Conservation (phyloP, 495 filamentous ascomycete species). For the Chaetomium cochliodes region DNA sequence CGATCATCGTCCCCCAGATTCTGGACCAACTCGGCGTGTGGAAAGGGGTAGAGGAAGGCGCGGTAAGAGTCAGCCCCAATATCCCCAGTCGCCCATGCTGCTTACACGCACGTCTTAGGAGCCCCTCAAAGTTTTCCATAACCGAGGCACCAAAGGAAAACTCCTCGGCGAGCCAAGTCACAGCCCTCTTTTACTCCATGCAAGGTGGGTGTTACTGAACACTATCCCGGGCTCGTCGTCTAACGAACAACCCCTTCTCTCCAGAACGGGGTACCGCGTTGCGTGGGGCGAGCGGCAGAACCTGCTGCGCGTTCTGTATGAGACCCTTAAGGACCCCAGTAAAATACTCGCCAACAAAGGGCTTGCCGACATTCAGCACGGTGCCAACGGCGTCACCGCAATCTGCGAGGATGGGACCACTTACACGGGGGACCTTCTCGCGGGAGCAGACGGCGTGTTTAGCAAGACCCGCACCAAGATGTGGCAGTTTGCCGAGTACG, state of each 20-base stretch:
- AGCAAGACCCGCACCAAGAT: conserved; percentile 49
- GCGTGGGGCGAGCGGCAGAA: conserved; percentile 23
- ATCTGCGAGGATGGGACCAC: conserved; percentile 38
- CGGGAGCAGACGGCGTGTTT: conserved; percentile 50
- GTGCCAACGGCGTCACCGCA: conserved; percentile 18
- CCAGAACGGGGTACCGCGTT: conserved; percentile 28
- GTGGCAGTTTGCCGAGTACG: conserved; percentile 24
- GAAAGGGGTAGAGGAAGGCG: conserved; percentile 24
- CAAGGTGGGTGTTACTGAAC: neutral
- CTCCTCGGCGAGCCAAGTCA: neutral
- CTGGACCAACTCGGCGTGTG: conserved; percentile 42
- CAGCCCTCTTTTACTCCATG: neutral
- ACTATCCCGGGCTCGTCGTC: neutral
- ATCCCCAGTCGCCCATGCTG: too few relatives aligned
- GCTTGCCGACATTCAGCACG: conserved; percentile 19
- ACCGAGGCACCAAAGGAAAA: conserved; percentile 1
- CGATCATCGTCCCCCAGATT: conserved; percentile 7
- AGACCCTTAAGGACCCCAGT: conserved; percentile 23
- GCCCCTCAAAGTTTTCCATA: neutral
- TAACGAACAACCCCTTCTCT: conserved; percentile 20
- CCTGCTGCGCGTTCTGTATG: conserved; percentile 19
- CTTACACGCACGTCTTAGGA: neutral
- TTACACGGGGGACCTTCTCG: conserved; percentile 44
- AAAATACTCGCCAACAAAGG: conserved; percentile 23
- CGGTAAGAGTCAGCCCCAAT: conserved; percentile 20